A percentile compares a stretch with the other conserved stretches of the same genome.
Evolutionary conservation across 345 rosid genomes (phyloP).

Genomic region (Acer yangbiense): DNA sequence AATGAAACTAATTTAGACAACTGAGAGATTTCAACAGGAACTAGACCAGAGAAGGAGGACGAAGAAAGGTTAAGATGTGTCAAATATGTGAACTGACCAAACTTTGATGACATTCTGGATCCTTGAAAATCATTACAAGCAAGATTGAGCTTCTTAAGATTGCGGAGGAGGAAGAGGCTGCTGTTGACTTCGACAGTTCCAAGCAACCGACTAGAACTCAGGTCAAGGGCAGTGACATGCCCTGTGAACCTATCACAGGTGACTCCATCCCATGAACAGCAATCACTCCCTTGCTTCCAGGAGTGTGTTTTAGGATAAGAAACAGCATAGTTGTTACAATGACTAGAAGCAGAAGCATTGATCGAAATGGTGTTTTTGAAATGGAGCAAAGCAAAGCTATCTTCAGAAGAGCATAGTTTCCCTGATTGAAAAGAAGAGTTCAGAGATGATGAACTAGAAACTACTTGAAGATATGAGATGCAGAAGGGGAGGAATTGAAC

Average conservation of each 20-base stretch:
- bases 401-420: neutral
- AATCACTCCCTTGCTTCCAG: constrained; percentile 27
- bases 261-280: constrained; percentile 38
- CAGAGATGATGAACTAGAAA: neutral
- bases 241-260: constrained; percentile 15
- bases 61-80: neutral
- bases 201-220: neutral
- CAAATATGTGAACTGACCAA: neutral
- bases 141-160: neutral
- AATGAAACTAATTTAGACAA: constrained; percentile 18
- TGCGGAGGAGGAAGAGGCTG: neutral
- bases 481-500: neutral
- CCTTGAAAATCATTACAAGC: neutral
- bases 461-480: neutral
- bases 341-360: neutral
- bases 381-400: constrained; percentile 2
- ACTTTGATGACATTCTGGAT: neutral
- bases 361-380: neutral
- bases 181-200: neutral
- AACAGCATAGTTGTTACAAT: neutral
- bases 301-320: constrained; percentile 10
- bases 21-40: constrained; percentile 13
- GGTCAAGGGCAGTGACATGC: neutral
- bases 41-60: neutral
- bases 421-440: neutral